Conservation (phyloP, 148 eudicot genomes). For the Cornus controversa region DNA sequence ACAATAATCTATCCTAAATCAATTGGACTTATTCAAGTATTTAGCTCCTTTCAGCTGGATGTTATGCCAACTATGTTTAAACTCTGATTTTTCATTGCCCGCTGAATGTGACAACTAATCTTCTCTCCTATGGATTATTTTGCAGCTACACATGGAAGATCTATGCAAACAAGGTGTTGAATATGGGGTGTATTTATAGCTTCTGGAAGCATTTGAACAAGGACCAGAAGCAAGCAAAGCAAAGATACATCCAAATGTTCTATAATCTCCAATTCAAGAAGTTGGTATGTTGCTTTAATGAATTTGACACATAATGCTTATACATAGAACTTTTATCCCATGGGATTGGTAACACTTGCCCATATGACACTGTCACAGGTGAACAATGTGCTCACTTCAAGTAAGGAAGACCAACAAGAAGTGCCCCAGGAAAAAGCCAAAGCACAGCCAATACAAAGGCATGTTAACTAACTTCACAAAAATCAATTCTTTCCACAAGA, state of each 20-base stretch:
- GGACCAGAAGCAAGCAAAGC: constrained; percentile 78
- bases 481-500: not conserved
- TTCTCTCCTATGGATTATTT: not conserved
- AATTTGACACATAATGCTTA: not conserved
- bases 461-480: constrained; percentile 13
- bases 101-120: not conserved
- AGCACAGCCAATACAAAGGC: constrained; percentile 47
- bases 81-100: too few species aligned
- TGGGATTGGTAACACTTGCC: not conserved
- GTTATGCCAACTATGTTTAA: too few species aligned
- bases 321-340: not conserved
- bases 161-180: constrained; percentile 85
- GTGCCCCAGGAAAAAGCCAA: constrained; percentile 43
- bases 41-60: too few species aligned
- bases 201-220: constrained; percentile 76
- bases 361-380: constrained; percentile 43
- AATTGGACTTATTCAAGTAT: too few species aligned
- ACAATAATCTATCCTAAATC: not conserved
- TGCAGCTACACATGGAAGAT: constrained; percentile 98
- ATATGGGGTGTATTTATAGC: constrained; percentile 75
- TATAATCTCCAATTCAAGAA: constrained; percentile 75
- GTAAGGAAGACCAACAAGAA: constrained; percentile 42
- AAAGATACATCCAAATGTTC: constrained; percentile 80
- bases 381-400: constrained; percentile 44
- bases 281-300: constrained; percentile 47